Percentiles rank a stretch among this genome's conserved stretches.
These are phyloP conservation scores for Fagus crenata DNA, from an alignment of 306 rosid species.

Conservation along the genomic window DNA sequence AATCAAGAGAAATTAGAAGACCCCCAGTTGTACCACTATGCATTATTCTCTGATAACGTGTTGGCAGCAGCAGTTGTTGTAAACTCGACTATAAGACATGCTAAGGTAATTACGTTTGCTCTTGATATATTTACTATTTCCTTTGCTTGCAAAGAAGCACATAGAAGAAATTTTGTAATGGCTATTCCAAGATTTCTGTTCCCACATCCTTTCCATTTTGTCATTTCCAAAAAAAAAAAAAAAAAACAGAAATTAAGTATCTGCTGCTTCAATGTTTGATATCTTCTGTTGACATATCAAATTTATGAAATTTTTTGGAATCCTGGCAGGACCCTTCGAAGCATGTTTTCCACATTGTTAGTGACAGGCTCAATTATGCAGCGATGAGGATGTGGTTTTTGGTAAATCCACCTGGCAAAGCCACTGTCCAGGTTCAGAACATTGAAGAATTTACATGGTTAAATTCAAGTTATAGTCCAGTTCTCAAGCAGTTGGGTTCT, in stretches of 20 bases:
- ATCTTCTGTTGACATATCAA: constrained; percentile 27
- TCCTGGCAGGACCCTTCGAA: constrained; percentile 70
- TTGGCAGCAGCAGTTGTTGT: constrained; percentile 91
- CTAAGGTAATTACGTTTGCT: constrained; percentile 52
- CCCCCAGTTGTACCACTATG: constrained; percentile 74
- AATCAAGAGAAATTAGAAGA: constrained; percentile 81
- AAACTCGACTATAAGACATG: constrained; percentile 73
- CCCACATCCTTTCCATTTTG: neutral
- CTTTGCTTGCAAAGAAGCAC: constrained; percentile 15
- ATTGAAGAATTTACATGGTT: constrained; percentile 93
- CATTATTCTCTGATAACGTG: constrained; percentile 89
- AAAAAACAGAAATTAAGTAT: neutral
- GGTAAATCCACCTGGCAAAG: constrained; percentile 78
- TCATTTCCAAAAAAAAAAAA: neutral
- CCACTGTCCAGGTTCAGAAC: constrained; percentile 82
- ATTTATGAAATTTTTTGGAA: constrained; percentile 19
- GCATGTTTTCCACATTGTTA: constrained; percentile 90
- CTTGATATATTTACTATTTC: neutral
- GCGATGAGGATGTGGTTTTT: constrained; percentile 99
- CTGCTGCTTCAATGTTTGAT: constrained; percentile 12
- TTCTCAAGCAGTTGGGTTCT: constrained; percentile 87
- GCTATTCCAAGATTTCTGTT: neutral
- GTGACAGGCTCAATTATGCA: constrained; percentile 89
- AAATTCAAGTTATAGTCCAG: constrained; percentile 96
- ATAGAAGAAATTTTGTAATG: neutral